These are phyloP conservation scores for Curvularia hawaiiensis DNA, from an alignment of 2,329 filamentous ascomycete genomes.

Conservation along the genomic window DNA sequence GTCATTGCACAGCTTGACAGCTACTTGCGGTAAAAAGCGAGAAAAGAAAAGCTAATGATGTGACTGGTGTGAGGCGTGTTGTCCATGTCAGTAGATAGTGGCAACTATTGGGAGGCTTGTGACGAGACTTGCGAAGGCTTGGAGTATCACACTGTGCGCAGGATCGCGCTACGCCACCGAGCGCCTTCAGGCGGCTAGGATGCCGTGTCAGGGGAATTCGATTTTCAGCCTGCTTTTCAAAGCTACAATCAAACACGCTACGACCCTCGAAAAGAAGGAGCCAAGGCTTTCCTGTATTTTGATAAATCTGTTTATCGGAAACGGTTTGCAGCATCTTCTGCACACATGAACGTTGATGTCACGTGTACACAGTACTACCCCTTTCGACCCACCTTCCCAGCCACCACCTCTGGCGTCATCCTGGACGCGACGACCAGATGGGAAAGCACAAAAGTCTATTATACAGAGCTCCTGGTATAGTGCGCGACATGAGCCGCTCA, in stretches of 20 bases:
- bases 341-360: neutral
- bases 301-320: no score
- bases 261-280: neutral
- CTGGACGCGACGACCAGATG: neutral
- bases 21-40: neutral
- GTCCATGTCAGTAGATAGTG: neutral
- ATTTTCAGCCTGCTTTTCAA: neutral
- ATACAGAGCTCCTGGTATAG: neutral
- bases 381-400: neutral
- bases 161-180: conserved; percentile 5
- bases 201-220: neutral
- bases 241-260: neutral
- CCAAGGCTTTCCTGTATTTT: no score
- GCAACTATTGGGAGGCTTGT: conserved; percentile 7
- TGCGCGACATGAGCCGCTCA: neutral
- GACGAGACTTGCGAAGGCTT: conserved; percentile 5
- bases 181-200: neutral
- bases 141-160: conserved; percentile 5
- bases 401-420: neutral
- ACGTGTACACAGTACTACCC: neutral
- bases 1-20: neutral
- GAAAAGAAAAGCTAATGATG: neutral
- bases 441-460: neutral
- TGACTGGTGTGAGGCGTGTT: neutral
- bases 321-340: neutral